Evolutionary conservation across 2,329 filamentous ascomycete genomes (phyloP).

Genomic region (Periglandula ipomoeae): DNA sequence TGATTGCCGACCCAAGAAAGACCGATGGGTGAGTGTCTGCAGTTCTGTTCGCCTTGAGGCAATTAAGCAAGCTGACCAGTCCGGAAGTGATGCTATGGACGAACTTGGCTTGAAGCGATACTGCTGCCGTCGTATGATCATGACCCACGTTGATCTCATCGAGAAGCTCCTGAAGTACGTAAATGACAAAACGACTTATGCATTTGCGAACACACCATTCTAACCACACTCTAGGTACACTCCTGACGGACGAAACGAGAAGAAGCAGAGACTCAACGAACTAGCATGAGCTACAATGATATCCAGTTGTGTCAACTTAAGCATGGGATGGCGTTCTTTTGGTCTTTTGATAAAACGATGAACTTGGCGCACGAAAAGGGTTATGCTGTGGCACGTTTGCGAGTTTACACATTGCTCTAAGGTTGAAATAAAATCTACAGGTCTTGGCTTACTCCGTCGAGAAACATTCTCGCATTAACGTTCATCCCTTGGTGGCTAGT

Average conservation of each 20-base stretch:
- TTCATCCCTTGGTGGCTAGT: no score
- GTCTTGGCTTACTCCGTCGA: no score
- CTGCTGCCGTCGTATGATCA: slow-evolving; percentile 98
- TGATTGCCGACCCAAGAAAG: slow-evolving; percentile 66
- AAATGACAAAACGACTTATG: not conserved
- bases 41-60: not conserved
- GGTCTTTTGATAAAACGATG: slow-evolving; percentile 15
- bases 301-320: slow-evolving; percentile 10
- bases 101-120: slow-evolving; percentile 88
- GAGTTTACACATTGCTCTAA: not conserved
- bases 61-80: not conserved
- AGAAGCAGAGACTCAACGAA: slow-evolving; percentile 39
- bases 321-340: slow-evolving; percentile 24
- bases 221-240: slow-evolving; percentile 40
- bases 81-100: slow-evolving; percentile 82
- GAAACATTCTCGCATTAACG: no score
- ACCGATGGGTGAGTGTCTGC: slow-evolving; percentile 55
- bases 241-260: slow-evolving; percentile 53
- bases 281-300: slow-evolving; percentile 16
- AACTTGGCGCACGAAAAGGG: slow-evolving; percentile 20
- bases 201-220: not conserved
- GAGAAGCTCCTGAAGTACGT: slow-evolving; percentile 91
- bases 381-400: not conserved
- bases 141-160: slow-evolving; percentile 98
- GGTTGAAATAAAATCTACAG: not conserved